Base-by-base conservation (phyloP, 129 eudicot genomes). In the Saussurea involucrata region DNA sequence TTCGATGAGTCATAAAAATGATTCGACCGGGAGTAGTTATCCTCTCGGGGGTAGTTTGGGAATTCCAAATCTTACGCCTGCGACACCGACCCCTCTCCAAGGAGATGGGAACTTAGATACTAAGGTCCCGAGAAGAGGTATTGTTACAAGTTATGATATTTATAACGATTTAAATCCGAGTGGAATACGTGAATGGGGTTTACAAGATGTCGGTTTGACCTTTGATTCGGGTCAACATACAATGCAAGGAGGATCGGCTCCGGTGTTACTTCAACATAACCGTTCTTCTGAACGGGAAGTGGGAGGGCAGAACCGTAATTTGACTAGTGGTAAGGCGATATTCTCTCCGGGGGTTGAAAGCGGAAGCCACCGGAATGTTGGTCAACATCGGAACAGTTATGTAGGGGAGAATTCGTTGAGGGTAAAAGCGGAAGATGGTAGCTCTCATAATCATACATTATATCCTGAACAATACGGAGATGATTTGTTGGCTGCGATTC, bases 401-500 rank as follows among this genome's bases (percentile, higher is more conserved):
- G 12, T 83, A 0, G 85, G 72, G 6, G 90, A 80, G 63, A 84
- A 79, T 81, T 34, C 86, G 15, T 46, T 79, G 25, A 84, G 87
- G 78, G 82, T 90, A 55, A 91, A 95, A 78, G 5, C 96, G 11
- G 94, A 95, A 88, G 92, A 88, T 18, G 72, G 78, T 37, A 83
- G 88, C 86, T 80, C 72, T 69, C 86, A 85, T 42, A 81, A 53
- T 53, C 76, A 63, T 76, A 68, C 75, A 7, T 63, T 83, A 24
- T 86, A 83, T 24, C 53, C 84, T 0, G 88, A 85, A 57, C 89
- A 83, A 21, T 92, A 74, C 58, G 96, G 87, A 79, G 99, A 95
- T 18, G 97, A 95, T 75, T 88, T 92, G 63, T 84, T 95, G 90
- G 86, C 87, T 46, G 94, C 95, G 21, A 57, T 92, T 53, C 90